These are phyloP conservation scores for Penicillium griseofulvum DNA, from an alignment of 2,329 filamentous ascomycete species.

Conservation along the genomic window DNA sequence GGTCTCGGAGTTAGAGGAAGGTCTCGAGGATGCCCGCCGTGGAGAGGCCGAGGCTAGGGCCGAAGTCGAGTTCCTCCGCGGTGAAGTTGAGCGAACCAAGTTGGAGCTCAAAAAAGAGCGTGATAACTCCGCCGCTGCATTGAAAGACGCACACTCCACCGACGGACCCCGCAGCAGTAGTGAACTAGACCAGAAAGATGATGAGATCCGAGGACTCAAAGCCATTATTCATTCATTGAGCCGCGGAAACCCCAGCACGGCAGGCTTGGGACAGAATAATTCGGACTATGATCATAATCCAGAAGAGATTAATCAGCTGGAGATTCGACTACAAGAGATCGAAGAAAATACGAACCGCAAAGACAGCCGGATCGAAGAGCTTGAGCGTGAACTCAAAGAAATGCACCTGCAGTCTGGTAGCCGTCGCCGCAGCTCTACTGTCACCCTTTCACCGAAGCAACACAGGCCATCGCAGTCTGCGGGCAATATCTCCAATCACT, in stretches of 20 bases:
- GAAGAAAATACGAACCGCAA: conserved; percentile 72
- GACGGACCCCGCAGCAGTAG: conserved; percentile 54
- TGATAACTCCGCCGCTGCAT: conserved; percentile 69
- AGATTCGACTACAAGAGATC: conserved; percentile 76
- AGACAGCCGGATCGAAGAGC: conserved; percentile 71
- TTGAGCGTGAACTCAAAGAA: conserved; percentile 72
- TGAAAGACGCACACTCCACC: conserved; percentile 53
- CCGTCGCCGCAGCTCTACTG: conserved; percentile 36
- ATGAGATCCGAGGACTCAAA: conserved; percentile 94
- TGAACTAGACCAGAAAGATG: conserved; percentile 89
- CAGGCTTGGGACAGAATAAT: conserved; percentile 31
- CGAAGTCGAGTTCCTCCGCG: conserved; percentile 91
- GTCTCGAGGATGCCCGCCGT: conserved; percentile 86
- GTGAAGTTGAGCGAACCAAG: conserved; percentile 88
- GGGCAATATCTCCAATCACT: conserved; percentile 25
- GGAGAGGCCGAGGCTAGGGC: conserved; percentile 94
- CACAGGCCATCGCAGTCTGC: conserved; percentile 32
- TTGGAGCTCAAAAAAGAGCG: conserved; percentile 84
- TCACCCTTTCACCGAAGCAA: conserved; percentile 35
- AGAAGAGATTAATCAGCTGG: conserved; percentile 64
- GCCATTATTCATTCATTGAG: conserved; percentile 96
- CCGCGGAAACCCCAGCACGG: conserved; percentile 51
- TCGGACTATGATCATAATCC: conserved; percentile 44
- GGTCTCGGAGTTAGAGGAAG: conserved; percentile 94
- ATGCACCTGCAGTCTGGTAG: conserved; percentile 28